A percentile compares a stretch with the other conserved stretches of the same genome.
phyloP scores from a whole-genome alignment of 495 filamentous ascomycete species.

The Aspergillus incahuasiensis region DNA sequence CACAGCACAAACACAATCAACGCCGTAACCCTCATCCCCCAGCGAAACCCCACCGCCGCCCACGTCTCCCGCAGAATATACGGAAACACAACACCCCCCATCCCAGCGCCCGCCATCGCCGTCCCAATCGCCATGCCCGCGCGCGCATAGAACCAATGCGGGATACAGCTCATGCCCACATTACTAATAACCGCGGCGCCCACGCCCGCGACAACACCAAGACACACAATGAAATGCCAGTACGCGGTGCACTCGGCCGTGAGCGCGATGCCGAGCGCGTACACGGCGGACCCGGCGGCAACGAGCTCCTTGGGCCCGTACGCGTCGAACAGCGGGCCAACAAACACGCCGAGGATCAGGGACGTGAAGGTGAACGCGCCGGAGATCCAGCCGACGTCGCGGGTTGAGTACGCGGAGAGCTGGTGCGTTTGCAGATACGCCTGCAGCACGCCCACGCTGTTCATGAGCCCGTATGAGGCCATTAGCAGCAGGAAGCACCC shows the following conservation, averaged over 20 bases:
- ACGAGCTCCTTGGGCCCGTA: slow-evolving; percentile 54
- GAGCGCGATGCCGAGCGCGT: slow-evolving; percentile 51
- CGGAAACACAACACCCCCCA: slow-evolving; percentile 61
- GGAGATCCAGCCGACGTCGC: slow-evolving; percentile 62
- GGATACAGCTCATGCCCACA: slow-evolving; percentile 34
- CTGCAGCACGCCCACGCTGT: slow-evolving; percentile 59
- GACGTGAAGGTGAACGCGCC: slow-evolving; percentile 59
- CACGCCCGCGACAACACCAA: slow-evolving; percentile 35
- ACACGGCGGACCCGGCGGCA: slow-evolving; percentile 44
- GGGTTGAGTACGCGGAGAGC: slow-evolving; percentile 48
- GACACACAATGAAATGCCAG: slow-evolving; percentile 59
- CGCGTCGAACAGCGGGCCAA: slow-evolving; percentile 62
- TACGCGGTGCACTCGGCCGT: slow-evolving; percentile 50
- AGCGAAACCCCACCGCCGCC: slow-evolving; percentile 52
- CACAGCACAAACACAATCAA: slow-evolving; percentile 52
- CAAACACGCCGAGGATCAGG: slow-evolving; percentile 57
- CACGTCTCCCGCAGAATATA: slow-evolving; percentile 50
- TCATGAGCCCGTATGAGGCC: slow-evolving; percentile 58
- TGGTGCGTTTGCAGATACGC: slow-evolving; percentile 58
- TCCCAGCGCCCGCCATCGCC: slow-evolving; percentile 33
- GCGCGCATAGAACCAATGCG: slow-evolving; percentile 38
- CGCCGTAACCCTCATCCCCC: slow-evolving; percentile 56
- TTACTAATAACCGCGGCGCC: slow-evolving; percentile 57
- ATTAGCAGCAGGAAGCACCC: slow-evolving; percentile 60
- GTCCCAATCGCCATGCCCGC: slow-evolving; percentile 37